Base-by-base conservation (phyloP, 768 basidiomycete genomes). In the Leccinum truebloodii region DNA sequence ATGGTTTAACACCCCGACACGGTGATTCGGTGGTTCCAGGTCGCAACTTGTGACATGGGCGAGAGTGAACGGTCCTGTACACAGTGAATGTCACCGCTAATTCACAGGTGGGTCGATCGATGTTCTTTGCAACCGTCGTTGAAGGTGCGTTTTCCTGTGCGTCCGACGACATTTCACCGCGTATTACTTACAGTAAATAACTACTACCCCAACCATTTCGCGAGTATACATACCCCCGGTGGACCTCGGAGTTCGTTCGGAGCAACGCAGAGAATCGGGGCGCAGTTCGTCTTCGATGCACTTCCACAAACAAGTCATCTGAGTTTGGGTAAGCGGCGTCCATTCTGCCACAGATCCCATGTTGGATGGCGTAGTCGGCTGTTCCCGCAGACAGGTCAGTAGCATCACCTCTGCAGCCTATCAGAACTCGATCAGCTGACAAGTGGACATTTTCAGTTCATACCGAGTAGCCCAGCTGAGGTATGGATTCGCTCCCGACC, bases 181-280 rank as follows among this genome's bases (percentile, higher is more conserved):
- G 35, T 44, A 69, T 26, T 32, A 13, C 51, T 18, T 52, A 32
- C 10, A 32, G 32, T 12, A 13, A 34, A 34, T 34, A 5, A 34
- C 34, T 13, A 44, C 54, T 86, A 28, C 86, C 8, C 79, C 67
- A 89, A 89, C 64, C 88, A 88, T 69, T 88, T 86, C 65, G 80
- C 81, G 60, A 28, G 67, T 57, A 54, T 9, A 49, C 32, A 35
- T 55, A 57, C 65, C 37, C 52, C 12, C 22, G 26, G 49, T 22
- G 37, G 52, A 18, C 16, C n/a, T 41, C 4, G 69, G 2, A 68
- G 69, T 35, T 77, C 73, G 54, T 85, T 81, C 70, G 59, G 74
- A 10, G 69, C 48, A 37, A 55, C 24, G 9, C 46, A 81, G 80
- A 87, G 87, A 0, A 82, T 88, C 26, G 84, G 87, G 32, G 87